Evolutionary conservation across 306 rosid genomes (phyloP).

Genomic region (Hippophae gyantsensis): DNA sequence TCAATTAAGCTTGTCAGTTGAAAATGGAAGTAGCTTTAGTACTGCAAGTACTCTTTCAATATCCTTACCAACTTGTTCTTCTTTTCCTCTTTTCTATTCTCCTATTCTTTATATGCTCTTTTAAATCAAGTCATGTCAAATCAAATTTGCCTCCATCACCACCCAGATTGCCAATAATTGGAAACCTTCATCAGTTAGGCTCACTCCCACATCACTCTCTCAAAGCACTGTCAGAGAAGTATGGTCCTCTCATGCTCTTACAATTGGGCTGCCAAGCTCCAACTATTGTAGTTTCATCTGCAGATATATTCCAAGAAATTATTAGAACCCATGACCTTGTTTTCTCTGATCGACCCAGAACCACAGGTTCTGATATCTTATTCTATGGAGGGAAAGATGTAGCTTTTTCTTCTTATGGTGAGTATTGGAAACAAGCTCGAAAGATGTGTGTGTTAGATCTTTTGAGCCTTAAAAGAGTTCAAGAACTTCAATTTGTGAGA

Average conservation of each 20-base stretch:
- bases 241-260: conserved; percentile 14
- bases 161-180: conserved; percentile 7
- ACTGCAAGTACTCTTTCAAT: too few species aligned
- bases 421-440: conserved; percentile 7
- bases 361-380: background rate
- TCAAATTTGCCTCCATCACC: conserved; percentile 9
- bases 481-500: conserved; percentile 4
- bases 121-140: background rate
- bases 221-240: background rate
- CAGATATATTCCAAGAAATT: background rate
- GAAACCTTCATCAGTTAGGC: conserved; percentile 20
- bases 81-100: too few species aligned
- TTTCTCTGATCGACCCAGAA: conserved; percentile 3
- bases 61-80: too few species aligned
- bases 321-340: conserved; percentile 1
- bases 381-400: conserved; percentile 1
- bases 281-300: conserved; percentile 1
- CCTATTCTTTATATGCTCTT: too few species aligned
- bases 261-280: conserved; percentile 1
- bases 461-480: conserved; percentile 19
- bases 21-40: too few species aligned
- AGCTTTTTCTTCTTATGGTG: conserved; percentile 7
- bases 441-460: conserved; percentile 21
- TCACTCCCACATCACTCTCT: conserved; percentile 3
- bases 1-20: too few species aligned